Percentiles rank a stretch among this genome's conserved stretches.
Conservation (phyloP, 2,329 filamentous ascomycete species). For the Neonectria faginata region DNA sequence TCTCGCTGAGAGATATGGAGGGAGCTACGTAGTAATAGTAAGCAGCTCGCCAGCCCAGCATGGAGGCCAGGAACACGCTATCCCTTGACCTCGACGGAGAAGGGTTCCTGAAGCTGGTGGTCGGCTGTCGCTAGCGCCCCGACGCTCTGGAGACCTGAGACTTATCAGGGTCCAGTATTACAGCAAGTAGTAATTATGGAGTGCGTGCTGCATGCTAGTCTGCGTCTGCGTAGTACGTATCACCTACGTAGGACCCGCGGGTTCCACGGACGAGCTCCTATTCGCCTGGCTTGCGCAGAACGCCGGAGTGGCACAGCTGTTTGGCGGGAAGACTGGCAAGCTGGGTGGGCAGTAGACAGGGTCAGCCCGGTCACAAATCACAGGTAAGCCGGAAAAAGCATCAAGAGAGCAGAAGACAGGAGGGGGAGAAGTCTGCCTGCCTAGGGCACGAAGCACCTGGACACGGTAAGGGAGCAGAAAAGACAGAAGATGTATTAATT, state of each 20-base stretch:
- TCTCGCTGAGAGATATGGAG: not conserved
- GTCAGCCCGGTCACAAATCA: conserved; percentile 21
- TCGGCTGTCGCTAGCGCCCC: too few relatives aligned
- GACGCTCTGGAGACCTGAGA: not conserved
- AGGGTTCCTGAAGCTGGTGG: not conserved
- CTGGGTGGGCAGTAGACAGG: conserved; percentile 20
- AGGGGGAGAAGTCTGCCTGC: not conserved
- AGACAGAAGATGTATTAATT: too few relatives aligned
- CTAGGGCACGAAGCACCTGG: not conserved
- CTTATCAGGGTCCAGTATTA: not conserved
- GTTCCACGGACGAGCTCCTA: conserved; percentile 17
- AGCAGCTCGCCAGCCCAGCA: not conserved
- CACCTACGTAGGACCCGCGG: conserved; percentile 6
- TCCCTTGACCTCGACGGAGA: not conserved
- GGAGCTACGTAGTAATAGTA: not conserved
- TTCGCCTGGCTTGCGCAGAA: conserved; percentile 1
- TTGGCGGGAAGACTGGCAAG: conserved; percentile 4
- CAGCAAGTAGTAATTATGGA: too few relatives aligned
- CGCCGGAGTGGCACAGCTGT: not conserved
- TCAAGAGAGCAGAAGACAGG: conserved; percentile 12
- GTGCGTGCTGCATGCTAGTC: not conserved
- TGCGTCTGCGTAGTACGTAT: not conserved
- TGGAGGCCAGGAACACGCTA: too few relatives aligned
- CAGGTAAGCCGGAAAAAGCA: conserved; percentile 13
- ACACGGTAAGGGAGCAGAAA: not conserved